Evolutionary conservation across 2,329 filamentous ascomycete species (phyloP).

Genomic region (Xylariaceae sp.): DNA sequence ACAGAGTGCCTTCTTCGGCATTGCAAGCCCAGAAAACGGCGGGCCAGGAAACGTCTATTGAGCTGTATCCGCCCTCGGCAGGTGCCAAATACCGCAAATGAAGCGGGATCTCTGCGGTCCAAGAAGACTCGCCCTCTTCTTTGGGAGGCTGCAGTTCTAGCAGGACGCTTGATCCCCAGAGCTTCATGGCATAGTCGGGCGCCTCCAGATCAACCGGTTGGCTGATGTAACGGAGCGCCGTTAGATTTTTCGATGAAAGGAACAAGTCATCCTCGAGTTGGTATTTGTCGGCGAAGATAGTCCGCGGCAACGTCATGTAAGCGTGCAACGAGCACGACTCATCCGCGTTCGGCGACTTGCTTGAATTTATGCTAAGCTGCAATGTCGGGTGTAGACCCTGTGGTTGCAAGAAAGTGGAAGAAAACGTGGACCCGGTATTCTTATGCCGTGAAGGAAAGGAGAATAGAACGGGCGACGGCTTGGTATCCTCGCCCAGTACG

Average conservation of each 20-base stretch:
- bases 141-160: conserved; percentile 64
- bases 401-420: conserved; percentile 61
- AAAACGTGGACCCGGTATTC: conserved; percentile 56
- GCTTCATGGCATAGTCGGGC: conserved; percentile 70
- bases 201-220: conserved; percentile 86
- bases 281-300: conserved; percentile 83
- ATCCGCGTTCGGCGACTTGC: conserved; percentile 47
- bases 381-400: conserved; percentile 82
- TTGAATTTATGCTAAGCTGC: conserved; percentile 58
- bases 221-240: conserved; percentile 61
- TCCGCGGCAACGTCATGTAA: conserved; percentile 76
- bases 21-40: conserved; percentile 87
- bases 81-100: conserved; percentile 81
- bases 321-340: conserved; percentile 69
- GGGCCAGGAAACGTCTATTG: conserved; percentile 69
- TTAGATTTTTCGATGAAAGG: conserved; percentile 74
- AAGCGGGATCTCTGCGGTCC: conserved; percentile 70
- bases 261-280: conserved; percentile 76
- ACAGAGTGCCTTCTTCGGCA: conserved; percentile 61
- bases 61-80: conserved; percentile 48
- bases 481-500: conserved; percentile 70
- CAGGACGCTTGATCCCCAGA: conserved; percentile 77
- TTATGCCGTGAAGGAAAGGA: conserved; percentile 76
- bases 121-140: conserved; percentile 39
- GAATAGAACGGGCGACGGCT: conserved; percentile 74